These are phyloP conservation scores for Lasiosphaeriaceae sp. DNA, from an alignment of 495 filamentous ascomycete species.

Conservation along the genomic window DNA sequence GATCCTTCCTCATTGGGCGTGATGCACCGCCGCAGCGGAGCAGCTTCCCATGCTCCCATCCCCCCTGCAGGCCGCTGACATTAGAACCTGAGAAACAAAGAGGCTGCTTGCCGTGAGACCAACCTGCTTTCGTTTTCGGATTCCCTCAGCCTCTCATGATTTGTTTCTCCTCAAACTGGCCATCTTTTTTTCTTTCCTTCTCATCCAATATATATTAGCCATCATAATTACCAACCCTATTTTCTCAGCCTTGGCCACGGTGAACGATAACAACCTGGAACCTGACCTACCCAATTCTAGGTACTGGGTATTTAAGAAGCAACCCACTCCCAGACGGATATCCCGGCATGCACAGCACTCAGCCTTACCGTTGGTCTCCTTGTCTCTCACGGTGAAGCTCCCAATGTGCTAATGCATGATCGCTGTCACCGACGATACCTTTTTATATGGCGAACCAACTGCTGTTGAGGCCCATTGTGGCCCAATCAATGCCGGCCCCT, in stretches of 20 bases:
- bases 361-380: conserved; percentile 59
- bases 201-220: too few relatives aligned
- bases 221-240: too few relatives aligned
- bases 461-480: too few relatives aligned
- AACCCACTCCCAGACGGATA: too few relatives aligned
- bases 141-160: not conserved
- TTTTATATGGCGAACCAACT: too few relatives aligned
- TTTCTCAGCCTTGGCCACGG: too few relatives aligned
- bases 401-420: conserved; percentile 43
- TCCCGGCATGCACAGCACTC: too few relatives aligned
- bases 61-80: not conserved
- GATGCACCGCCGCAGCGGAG: not conserved
- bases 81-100: not conserved
- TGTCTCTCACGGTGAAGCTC: conserved; percentile 46
- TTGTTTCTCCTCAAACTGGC: not conserved
- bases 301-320: too few relatives aligned
- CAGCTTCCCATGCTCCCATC: not conserved
- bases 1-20: not conserved
- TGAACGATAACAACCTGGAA: too few relatives aligned
- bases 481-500: too few relatives aligned
- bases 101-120: not conserved
- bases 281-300: too few relatives aligned
- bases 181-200: not conserved
- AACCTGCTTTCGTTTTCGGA: not conserved
- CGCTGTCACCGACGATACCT: too few relatives aligned